Evolutionary conservation across 495 filamentous ascomycete species (phyloP), one percentile per base, ranked within the genome.

Genomic region (Zalerion maritima): DNA sequence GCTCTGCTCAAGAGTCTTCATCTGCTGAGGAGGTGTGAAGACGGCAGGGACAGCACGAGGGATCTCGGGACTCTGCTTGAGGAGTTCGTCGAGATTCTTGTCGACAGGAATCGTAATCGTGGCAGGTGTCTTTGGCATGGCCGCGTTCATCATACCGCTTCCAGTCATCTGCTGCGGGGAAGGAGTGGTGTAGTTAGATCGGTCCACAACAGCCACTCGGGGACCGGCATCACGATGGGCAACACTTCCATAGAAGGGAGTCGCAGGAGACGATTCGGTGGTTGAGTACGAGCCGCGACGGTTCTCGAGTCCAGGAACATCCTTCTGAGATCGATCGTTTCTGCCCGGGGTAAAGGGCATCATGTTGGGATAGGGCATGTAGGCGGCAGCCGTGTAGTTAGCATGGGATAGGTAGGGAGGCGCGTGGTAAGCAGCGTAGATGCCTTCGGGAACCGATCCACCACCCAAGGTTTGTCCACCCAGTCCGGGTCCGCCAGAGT

Each of bases 11-110:
- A 94, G 70, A 18, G 81, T 81, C 65, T 75, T 78, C 48, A 77
- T 64, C 55, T 66, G 81, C 44, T 71, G 73, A 31, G 60, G 75
- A 43, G 68, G 71, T 24, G 75, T 78, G 58, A 78, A 84, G 41
- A 81, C 71, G 9, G 85, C 83, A 14, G 85, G 85, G 28, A 97
- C 80, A 13, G 91, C 85, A 18, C 64, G 60, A n/a, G 89, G 89
- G 40, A 96, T 92, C 2, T 71, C 50, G 13, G 91, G 87, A 5
- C 80, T 71, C 40, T 77, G 67, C 35, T 74, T 61, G 5, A 86
- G 67, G 31, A 92, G 57, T 13, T 64, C 62, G 37, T 87, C 67
- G 17, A 93, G 60, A 17, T 81, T 69, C 33, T 72, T 62, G 17
- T 78, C 58, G 28, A 76, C 56, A 26, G 34, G 34, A 28, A 47